Base-by-base conservation (phyloP, 345 rosid genomes). In the Heritiera littoralis region DNA sequence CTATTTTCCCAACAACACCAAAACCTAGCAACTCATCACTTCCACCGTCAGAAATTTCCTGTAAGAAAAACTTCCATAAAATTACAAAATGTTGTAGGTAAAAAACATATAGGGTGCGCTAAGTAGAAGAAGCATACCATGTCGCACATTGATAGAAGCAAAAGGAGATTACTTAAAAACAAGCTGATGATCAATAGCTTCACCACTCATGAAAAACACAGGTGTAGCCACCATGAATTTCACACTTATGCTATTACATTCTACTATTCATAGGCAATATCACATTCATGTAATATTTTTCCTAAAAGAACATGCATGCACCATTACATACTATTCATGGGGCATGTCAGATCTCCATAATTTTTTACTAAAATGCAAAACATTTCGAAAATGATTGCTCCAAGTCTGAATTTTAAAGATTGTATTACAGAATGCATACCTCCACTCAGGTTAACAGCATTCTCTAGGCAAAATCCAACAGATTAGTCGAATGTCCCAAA, bases 401-500 rank as follows among this genome's bases (percentile, higher is more conserved):
- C 55, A 78, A 60, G 60, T 58, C 46, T 35, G 61, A 52, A 56
- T 43, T 59, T 52, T 49, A 40, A 35, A 59, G 49, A 35, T 77
- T 67, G 38, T 61, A 75, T 28, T 67, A 46, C 41, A 35, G 9
- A 68, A 74, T 74, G 66, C 87, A 23, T 23, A 23, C 28, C 84
- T 80, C 75, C 73, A 68, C 79, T 82, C n/a, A n/a, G n/a, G n/a
- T n/a, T n/a, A n/a, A n/a, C n/a, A n/a, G n/a, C n/a, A n/a, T n/a
- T n/a, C n/a, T n/a, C n/a, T n/a, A n/a, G n/a, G n/a, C n/a, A n/a
- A n/a, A n/a, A n/a, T n/a, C n/a, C n/a, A n/a, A n/a, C 81, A 76
- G 77, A 77, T 43, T 75, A 83, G 81, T 81, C 82, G 49, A 81
- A 81, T 45, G 78, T 74, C 82, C 80, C 86, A 78, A 84, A 81